Conservation (phyloP, 192 early-diverging fungal species). For the Linderina pennispora region DNA sequence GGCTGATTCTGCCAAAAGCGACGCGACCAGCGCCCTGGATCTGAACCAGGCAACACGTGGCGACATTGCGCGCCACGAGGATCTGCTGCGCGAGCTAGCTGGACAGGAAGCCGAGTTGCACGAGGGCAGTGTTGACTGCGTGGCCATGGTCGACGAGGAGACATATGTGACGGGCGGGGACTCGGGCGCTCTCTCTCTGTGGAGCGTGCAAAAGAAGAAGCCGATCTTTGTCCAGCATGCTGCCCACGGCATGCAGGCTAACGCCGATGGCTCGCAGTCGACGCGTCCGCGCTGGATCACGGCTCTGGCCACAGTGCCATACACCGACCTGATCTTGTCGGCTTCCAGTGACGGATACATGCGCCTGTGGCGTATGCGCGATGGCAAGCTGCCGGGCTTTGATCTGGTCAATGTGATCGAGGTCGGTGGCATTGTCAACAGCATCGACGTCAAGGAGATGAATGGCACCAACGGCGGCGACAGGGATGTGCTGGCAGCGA, state of each 20-base stretch:
- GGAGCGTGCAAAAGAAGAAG: constrained; percentile 90
- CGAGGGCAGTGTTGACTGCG: constrained; percentile 74
- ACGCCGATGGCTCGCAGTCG: constrained; percentile 1
- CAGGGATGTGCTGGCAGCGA: constrained; percentile 10
- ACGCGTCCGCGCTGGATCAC: constrained; percentile 76
- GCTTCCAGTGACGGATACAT: constrained; percentile 86
- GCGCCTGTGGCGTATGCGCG: constrained; percentile 78
- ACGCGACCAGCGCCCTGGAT: not conserved
- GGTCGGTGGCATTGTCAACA: constrained; percentile 58
- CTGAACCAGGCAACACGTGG: not conserved
- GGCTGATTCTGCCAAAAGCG: not conserved
- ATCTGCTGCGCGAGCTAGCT: constrained; percentile 19
- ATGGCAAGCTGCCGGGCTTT: constrained; percentile 54
- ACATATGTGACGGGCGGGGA: constrained; percentile 90
- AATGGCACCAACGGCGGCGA: not conserved
- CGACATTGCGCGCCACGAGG: not conserved
- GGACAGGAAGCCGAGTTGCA: constrained; percentile 7
- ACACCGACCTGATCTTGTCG: constrained; percentile 86
- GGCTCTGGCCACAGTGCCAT: constrained; percentile 70
- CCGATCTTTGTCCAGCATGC: constrained; percentile 71
- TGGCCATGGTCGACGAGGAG: constrained; percentile 92
- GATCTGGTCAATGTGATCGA: constrained; percentile 50
- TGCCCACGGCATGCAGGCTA: constrained; percentile 64
- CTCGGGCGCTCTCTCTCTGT: constrained; percentile 81
- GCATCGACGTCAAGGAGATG: constrained; percentile 28